Evolutionary conservation across 352 stramenopile species (phyloP).

Genomic region (Pythium insidiosum): DNA sequence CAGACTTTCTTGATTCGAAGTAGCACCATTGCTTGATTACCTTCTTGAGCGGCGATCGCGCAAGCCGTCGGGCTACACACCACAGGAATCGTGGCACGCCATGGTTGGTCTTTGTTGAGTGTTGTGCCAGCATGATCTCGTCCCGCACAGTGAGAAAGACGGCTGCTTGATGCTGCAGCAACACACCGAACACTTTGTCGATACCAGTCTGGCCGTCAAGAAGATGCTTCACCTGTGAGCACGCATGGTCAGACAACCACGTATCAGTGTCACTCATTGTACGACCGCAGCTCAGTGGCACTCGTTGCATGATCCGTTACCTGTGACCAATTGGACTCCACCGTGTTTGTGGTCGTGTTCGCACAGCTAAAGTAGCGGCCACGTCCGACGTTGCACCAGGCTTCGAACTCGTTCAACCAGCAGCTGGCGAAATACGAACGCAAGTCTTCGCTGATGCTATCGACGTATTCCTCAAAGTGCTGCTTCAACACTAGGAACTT

Average conservation of each 20-base stretch:
- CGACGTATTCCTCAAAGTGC: neutral
- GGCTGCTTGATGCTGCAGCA: neutral
- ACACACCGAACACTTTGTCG: neutral
- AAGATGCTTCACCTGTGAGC: neutral
- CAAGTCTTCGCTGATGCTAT: neutral
- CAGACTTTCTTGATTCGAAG: neutral
- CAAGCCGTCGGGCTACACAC: neutral
- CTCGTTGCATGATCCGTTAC: too few relatives aligned
- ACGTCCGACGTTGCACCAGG: constrained; percentile 5
- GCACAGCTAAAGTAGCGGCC: constrained; percentile 1
- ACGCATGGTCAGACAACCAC: neutral
- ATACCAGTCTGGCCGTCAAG: neutral
- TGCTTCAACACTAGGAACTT: neutral
- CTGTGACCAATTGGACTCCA: constrained; percentile 5
- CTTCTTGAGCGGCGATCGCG: neutral
- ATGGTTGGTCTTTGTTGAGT: neutral
- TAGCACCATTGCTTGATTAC: neutral
- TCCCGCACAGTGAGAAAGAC: neutral
- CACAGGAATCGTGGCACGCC: constrained; percentile 1
- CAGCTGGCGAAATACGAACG: neutral
- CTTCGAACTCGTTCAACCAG: neutral
- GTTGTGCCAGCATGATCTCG: neutral
- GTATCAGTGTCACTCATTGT: too few relatives aligned
- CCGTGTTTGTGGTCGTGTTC: constrained; percentile 5
- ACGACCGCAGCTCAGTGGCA: too few relatives aligned